phyloP scores from a whole-genome alignment of 2,329 filamentous ascomycete species.

The Neoarthrinium moseri region DNA sequence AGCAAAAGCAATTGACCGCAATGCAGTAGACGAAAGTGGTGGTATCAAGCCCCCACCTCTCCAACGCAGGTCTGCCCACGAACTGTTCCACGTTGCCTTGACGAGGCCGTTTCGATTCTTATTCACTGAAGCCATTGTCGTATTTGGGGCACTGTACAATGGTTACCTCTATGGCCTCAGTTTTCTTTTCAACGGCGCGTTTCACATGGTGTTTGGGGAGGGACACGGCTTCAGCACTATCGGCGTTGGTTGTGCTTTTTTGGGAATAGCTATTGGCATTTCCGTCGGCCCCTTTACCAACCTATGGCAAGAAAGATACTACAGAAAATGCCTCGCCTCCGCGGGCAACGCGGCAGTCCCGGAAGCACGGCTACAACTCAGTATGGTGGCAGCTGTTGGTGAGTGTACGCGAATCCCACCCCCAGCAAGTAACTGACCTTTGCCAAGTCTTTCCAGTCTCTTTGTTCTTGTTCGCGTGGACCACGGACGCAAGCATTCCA shows the following conservation, averaged over 20 bases:
- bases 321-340: slow-evolving; percentile 29
- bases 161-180: slow-evolving; percentile 47
- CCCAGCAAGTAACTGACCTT: background rate
- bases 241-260: slow-evolving; percentile 38
- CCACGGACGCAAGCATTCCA: slow-evolving; percentile 27
- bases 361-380: slow-evolving; percentile 39
- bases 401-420: slow-evolving; percentile 17
- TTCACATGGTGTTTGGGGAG: slow-evolving; percentile 45
- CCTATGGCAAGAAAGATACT: slow-evolving; percentile 41
- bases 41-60: slow-evolving; percentile 33
- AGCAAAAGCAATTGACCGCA: slow-evolving; percentile 13
- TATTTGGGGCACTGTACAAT: slow-evolving; percentile 46
- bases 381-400: slow-evolving; percentile 36
- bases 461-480: slow-evolving; percentile 36
- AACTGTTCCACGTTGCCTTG: slow-evolving; percentile 39
- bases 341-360: slow-evolving; percentile 32
- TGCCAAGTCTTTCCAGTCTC: slow-evolving; percentile 25
- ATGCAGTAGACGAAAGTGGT: background rate
- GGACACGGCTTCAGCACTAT: slow-evolving; percentile 39
- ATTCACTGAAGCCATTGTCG: slow-evolving; percentile 43
- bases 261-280: slow-evolving; percentile 35
- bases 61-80: slow-evolving; percentile 31
- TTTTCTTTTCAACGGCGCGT: slow-evolving; percentile 49
- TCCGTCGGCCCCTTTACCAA: slow-evolving; percentile 41
- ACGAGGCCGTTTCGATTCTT: slow-evolving; percentile 46